phyloP scores from a whole-genome alignment of 2,329 filamentous ascomycete species.

The Macrophomina pseudophaseolina region DNA sequence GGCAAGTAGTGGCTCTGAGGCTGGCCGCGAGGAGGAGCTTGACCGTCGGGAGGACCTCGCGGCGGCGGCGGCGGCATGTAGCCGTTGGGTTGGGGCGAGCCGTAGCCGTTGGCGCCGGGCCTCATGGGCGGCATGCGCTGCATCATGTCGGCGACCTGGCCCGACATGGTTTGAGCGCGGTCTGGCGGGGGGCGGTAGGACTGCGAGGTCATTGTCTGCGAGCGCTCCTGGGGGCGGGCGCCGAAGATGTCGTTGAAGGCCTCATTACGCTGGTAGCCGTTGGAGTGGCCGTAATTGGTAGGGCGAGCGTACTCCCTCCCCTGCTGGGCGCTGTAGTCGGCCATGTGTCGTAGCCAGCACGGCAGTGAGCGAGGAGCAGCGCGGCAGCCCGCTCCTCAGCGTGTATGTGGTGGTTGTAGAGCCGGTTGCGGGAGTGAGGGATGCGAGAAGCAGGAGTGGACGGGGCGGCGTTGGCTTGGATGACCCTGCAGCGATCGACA shows the following conservation, averaged over 20 bases:
- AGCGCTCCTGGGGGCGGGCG: constrained; percentile 82
- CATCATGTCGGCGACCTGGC: constrained; percentile 58
- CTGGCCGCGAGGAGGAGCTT: constrained; percentile 41
- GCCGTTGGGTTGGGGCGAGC: constrained; percentile 39
- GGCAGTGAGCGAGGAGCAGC: constrained; percentile 25
- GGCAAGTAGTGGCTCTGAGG: constrained; percentile 63
- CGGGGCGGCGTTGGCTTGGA: constrained; percentile 17
- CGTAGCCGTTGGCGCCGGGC: constrained; percentile 51
- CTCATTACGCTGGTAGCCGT: constrained; percentile 78
- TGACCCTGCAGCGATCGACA: constrained; percentile 24
- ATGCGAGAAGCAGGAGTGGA: constrained; percentile 19
- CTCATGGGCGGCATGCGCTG: constrained; percentile 68
- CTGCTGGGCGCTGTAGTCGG: constrained; percentile 68
- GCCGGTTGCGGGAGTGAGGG: constrained; percentile 21
- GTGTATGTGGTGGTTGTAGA: constrained; percentile 7
- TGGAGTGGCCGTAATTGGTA: constrained; percentile 57
- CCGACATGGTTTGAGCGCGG: constrained; percentile 73
- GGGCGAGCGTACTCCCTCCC: constrained; percentile 63
- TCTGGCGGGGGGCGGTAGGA: constrained; percentile 66
- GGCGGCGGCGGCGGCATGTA: constrained; percentile 26
- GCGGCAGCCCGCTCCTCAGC: constrained; percentile 22
- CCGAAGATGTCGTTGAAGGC: constrained; percentile 98
- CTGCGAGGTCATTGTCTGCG: constrained; percentile 92
- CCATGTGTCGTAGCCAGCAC: constrained; percentile 52
- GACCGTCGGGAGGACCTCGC: constrained; percentile 44